Base-by-base conservation (phyloP, 305 asterid genomes). In the Solanum aculeatissimum region DNA sequence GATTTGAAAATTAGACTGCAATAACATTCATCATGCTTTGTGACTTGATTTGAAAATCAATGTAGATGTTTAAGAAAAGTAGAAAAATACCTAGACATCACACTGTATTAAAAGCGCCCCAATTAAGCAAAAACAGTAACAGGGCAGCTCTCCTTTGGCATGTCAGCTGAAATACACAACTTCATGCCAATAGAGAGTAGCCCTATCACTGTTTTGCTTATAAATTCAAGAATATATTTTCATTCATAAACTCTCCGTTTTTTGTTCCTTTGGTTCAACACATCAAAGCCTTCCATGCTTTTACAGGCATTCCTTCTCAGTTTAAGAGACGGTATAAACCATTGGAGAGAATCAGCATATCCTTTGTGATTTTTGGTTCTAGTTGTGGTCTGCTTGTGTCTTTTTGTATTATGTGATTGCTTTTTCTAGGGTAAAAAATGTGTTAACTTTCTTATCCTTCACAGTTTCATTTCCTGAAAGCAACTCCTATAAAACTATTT, bases 131-230 rank as follows among this genome's bases (percentile, higher is more conserved):
- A 92, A 87, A 42, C 89, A 87, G 63, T 90, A 86, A 60, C 57
- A 88, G 93, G 95, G 94, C 93, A 92, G 88, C 93, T 89, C 93
- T 91, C 94, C 94, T 89, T 91, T 90, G 93, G 93, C 95, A 85
- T 89, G 93, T 82, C 45, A 42, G 51, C 29, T 32, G 35, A 32
- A 32, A 32, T 3, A 32, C 3, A 32, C 35, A 32, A 4, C 35
- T 32, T 32, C 35, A 32, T 32, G 35, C 35, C 35, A 32, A 32
- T 32, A 32, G 35, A 32, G 35, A 32, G 35, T 32, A 32, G 35
- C 35, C 35, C 35, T 32, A 32, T 32, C 35, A 32, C 35, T 32
- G 35, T 32, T 32, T 32, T 4, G 35, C 4, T 32, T 32, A 32
- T 32, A 32, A n/a, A n/a, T n/a, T n/a, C n/a, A n/a, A n/a, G n/a